Evolutionary conservation across 495 filamentous ascomycete species (phyloP).

Genomic region (Aspergillus hancockii): DNA sequence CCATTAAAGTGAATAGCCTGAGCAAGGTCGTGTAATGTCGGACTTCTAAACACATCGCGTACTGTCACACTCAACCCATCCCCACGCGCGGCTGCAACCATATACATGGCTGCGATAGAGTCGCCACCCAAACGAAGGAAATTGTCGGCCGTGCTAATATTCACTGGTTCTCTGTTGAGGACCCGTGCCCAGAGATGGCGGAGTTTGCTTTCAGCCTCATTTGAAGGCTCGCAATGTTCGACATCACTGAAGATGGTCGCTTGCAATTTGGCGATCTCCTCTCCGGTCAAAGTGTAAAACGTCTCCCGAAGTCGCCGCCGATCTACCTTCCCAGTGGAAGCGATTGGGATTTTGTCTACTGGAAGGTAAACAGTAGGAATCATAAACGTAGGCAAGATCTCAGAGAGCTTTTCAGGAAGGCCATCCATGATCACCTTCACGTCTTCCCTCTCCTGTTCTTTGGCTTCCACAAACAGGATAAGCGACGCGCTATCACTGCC

Average conservation of each 20-base stretch:
- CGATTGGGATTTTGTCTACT: neutral
- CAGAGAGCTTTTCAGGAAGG: neutral
- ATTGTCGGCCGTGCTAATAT: slow-evolving; percentile 41
- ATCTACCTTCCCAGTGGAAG: neutral
- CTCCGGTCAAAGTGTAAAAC: neutral
- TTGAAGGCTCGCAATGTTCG: neutral
- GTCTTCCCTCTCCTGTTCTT: too few species aligned
- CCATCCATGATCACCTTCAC: neutral
- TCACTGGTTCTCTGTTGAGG: neutral
- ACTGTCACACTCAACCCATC: neutral
- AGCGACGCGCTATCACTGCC: neutral
- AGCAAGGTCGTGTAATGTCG: neutral
- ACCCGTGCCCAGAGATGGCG: neutral
- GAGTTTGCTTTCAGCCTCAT: neutral
- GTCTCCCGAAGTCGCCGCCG: neutral
- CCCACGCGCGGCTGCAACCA: neutral
- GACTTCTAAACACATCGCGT: neutral
- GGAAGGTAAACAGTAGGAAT: neutral
- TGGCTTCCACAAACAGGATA: neutral
- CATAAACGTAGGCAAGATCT: neutral
- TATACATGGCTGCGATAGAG: slow-evolving; percentile 54
- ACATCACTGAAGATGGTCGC: neutral
- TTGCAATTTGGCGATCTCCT: neutral
- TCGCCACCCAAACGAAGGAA: slow-evolving; percentile 57
- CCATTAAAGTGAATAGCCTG: too few species aligned